Conservation (phyloP, 176 grass and related monocot genomes). For the Cenchrus fungigraminus region DNA sequence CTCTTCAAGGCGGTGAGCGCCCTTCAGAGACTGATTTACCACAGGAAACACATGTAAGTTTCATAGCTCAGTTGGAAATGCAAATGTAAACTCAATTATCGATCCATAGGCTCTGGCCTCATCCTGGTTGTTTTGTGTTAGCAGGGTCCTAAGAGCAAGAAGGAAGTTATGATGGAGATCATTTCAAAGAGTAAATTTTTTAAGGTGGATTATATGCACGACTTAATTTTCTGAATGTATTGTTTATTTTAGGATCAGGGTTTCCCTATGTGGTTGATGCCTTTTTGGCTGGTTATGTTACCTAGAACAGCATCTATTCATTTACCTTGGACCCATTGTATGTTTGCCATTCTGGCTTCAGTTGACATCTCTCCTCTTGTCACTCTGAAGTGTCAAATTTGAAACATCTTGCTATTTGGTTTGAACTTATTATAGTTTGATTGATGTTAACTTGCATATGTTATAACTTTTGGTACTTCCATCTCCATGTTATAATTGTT, state of each 20-base stretch:
- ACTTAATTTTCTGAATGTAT: background rate
- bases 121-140: slow-evolving; percentile 38
- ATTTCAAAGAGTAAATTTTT: slow-evolving; percentile 99
- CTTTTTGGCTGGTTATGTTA: slow-evolving; percentile 12
- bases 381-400: background rate
- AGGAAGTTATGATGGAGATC: slow-evolving; percentile 97
- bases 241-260: background rate
- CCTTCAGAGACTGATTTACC: slow-evolving; percentile 52
- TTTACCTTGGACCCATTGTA: background rate
- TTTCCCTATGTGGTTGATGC: background rate
- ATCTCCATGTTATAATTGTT: slow-evolving; percentile 10
- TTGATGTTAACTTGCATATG: slow-evolving; percentile 14
- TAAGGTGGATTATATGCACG: slow-evolving; percentile 57
- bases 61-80: slow-evolving; percentile 22
- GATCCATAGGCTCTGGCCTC: slow-evolving; percentile 31
- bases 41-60: slow-evolving; percentile 54
- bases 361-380: background rate
- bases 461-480: slow-evolving; percentile 5
- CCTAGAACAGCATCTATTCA: slow-evolving; percentile 6
- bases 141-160: slow-evolving; percentile 87
- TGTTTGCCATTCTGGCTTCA: background rate
- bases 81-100: slow-evolving; percentile 21
- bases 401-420: background rate
- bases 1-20: slow-evolving; percentile 44
- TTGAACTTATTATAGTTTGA: background rate